These are phyloP conservation scores for Xylaria hypoxylon DNA, from an alignment of 2,329 filamentous ascomycete genomes.

Conservation along the genomic window DNA sequence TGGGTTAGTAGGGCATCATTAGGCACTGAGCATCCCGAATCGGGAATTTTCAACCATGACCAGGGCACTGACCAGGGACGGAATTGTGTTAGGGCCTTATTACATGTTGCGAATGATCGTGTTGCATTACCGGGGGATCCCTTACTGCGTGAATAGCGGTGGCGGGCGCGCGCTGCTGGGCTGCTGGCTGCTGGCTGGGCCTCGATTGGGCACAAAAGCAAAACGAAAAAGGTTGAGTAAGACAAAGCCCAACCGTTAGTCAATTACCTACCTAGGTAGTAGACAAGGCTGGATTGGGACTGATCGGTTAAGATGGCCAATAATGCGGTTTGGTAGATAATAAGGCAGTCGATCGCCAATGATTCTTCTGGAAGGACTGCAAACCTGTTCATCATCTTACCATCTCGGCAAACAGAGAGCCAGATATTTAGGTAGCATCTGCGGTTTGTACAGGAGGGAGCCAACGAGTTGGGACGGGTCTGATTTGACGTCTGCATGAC, in stretches of 20 bases:
- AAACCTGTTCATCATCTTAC: neutral
- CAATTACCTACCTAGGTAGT: no score
- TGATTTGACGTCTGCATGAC: slow-evolving; percentile 13
- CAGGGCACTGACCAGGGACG: no score
- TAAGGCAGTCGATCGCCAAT: slow-evolving; percentile 13
- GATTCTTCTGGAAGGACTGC: slow-evolving; percentile 11
- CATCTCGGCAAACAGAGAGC: neutral
- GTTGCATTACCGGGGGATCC: slow-evolving; percentile 36
- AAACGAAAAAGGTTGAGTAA: slow-evolving; percentile 37
- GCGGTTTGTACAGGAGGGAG: slow-evolving; percentile 14
- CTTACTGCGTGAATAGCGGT: slow-evolving; percentile 47
- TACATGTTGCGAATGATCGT: slow-evolving; percentile 14
- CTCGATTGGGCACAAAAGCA: slow-evolving; percentile 48
- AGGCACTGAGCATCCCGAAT: slow-evolving; percentile 39
- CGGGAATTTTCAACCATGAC: slow-evolving; percentile 31
- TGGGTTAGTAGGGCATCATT: slow-evolving; percentile 40
- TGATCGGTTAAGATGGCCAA: slow-evolving; percentile 16
- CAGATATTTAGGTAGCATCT: slow-evolving; percentile 8
- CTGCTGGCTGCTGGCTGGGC: slow-evolving; percentile 44
- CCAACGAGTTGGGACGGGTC: slow-evolving; percentile 22
- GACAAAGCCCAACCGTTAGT: slow-evolving; percentile 42
- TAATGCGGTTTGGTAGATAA: neutral
- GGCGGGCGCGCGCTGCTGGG: slow-evolving; percentile 37
- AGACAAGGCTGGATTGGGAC: slow-evolving; percentile 35
- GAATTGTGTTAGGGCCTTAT: slow-evolving; percentile 27